These are phyloP conservation scores for Zelonia costaricensis DNA, from an alignment of 208 protist species.

Conservation along the genomic window DNA sequence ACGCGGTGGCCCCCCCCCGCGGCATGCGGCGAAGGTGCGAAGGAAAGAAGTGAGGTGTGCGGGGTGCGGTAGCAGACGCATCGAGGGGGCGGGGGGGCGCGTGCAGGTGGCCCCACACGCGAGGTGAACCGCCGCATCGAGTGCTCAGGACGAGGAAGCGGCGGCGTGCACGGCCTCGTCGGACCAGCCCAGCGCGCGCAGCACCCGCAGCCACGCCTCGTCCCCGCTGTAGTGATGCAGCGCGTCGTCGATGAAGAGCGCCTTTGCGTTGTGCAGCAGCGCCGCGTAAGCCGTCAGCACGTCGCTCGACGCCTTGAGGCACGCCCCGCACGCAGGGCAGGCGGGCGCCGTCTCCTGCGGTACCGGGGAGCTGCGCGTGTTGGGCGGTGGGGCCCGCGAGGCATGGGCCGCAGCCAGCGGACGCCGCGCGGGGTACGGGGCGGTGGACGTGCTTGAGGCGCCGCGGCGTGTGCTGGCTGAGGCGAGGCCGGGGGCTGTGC, in stretches of 20 bases:
- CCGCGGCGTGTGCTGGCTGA: neutral
- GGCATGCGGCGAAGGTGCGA: no score
- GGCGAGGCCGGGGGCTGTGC: no score
- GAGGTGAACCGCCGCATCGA: no score
- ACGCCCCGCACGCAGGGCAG: constrained; percentile 24
- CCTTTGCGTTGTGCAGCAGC: constrained; percentile 47
- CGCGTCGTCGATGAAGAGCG: constrained; percentile 56
- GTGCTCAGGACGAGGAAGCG: no score
- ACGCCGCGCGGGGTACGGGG: no score
- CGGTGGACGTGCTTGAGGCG: neutral
- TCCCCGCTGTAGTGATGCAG: constrained; percentile 67
- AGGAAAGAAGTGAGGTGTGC: no score
- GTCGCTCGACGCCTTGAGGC: constrained; percentile 11
- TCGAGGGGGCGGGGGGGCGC: no score
- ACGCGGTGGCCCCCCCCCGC: no score
- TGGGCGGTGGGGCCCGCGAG: no score
- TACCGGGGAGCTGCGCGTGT: neutral
- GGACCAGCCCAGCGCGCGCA: constrained; percentile 40
- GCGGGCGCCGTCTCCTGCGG: constrained; percentile 8
- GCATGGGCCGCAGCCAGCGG: no score
- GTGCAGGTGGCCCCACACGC: no score
- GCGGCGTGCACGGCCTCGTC: neutral
- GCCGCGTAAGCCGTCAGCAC: constrained; percentile 30
- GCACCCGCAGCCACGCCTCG: constrained; percentile 58
- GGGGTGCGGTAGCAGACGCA: no score